Evolutionary conservation across 2,329 filamentous ascomycete species (phyloP).

Genomic region (Elsinoe perseae): DNA sequence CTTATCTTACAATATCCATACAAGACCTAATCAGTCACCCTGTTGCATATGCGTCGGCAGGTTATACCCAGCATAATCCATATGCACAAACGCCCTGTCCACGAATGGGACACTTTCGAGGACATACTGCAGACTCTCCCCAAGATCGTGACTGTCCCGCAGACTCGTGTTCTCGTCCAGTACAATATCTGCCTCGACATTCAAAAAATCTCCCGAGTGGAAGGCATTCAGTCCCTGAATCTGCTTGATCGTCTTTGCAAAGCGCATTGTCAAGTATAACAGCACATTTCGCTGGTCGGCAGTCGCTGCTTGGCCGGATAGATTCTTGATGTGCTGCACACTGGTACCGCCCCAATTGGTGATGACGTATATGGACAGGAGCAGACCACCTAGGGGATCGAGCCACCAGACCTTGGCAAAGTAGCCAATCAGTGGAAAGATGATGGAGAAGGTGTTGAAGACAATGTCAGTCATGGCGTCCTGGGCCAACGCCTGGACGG

Average conservation of each 20-base stretch:
- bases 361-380: conserved; percentile 73
- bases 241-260: conserved; percentile 76
- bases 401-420: conserved; percentile 76
- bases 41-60: conserved; percentile 45
- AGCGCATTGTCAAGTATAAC: conserved; percentile 87
- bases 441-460: conserved; percentile 83
- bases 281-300: conserved; percentile 78
- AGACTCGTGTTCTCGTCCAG: conserved; percentile 67
- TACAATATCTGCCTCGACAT: conserved; percentile 76
- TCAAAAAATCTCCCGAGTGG: conserved; percentile 76
- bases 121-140: conserved; percentile 73
- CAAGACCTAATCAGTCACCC: conserved; percentile 25
- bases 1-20: neutral
- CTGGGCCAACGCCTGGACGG: conserved; percentile 69
- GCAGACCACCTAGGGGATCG: conserved; percentile 67
- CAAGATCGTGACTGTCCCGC: conserved; percentile 73
- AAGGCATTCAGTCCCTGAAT: conserved; percentile 82
- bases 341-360: conserved; percentile 70
- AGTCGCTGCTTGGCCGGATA: conserved; percentile 69
- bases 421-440: conserved; percentile 75
- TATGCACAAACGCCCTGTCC: conserved; percentile 46
- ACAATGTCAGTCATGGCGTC: conserved; percentile 69
- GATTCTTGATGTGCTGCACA: conserved; percentile 67
- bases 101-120: conserved; percentile 76
- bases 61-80: conserved; percentile 46